Evolutionary conservation across 2,329 filamentous ascomycete genomes (phyloP).

Genomic region (Diaporthe velutina): DNA sequence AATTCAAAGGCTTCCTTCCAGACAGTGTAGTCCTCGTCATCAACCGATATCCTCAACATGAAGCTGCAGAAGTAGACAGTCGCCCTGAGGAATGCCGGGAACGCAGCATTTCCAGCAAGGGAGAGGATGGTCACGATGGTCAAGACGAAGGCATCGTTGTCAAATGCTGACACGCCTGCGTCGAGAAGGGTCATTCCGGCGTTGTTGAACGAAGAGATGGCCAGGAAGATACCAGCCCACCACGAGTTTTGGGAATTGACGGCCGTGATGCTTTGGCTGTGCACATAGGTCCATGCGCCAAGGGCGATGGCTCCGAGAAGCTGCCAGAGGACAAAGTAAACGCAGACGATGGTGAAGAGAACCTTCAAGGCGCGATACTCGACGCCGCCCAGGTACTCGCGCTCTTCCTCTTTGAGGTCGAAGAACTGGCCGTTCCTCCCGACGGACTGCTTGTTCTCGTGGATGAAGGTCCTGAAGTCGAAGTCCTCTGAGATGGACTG

Average conservation of each 20-base stretch:
- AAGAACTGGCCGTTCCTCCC: constrained; percentile 69
- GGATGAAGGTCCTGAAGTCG: constrained; percentile 49
- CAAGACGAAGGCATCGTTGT: constrained; percentile 52
- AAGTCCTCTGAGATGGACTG: constrained; percentile 40
- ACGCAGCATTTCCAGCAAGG: constrained; percentile 65
- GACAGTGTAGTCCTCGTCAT: constrained; percentile 52
- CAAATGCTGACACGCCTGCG: constrained; percentile 64
- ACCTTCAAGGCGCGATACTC: constrained; percentile 74
- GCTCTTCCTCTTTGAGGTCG: constrained; percentile 64
- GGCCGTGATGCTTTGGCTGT: constrained; percentile 12
- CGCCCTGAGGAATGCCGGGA: constrained; percentile 61
- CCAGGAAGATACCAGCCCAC: constrained; percentile 69
- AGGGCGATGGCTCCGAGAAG: constrained; percentile 69
- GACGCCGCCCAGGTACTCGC: constrained; percentile 70
- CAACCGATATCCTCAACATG: constrained; percentile 47
- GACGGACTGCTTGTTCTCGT: constrained; percentile 50
- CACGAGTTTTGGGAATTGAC: constrained; percentile 59
- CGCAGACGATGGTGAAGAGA: constrained; percentile 69
- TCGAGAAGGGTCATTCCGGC: constrained; percentile 69
- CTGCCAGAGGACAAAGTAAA: constrained; percentile 73
- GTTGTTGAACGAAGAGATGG: constrained; percentile 69
- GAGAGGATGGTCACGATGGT: constrained; percentile 47
- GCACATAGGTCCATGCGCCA: constrained; percentile 55
- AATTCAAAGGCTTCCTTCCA: constrained; percentile 58
- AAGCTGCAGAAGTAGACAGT: constrained; percentile 35